Percentiles rank a stretch among this genome's conserved stretches.
These are phyloP conservation scores for Ilex aquifolium DNA, from an alignment of 257 asterid species.

Conservation along the genomic window DNA sequence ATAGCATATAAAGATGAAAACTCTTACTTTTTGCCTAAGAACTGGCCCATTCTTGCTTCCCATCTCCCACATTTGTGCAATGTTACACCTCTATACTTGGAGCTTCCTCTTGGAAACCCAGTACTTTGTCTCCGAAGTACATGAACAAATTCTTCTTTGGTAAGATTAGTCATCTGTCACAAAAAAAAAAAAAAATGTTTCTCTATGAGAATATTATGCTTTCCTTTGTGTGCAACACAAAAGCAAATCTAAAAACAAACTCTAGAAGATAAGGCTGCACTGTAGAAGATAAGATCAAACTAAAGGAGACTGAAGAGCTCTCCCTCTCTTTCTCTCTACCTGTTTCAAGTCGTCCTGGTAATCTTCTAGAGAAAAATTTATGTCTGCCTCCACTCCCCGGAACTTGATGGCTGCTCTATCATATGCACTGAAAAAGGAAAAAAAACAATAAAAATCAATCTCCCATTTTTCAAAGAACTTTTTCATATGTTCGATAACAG, in stretches of 20 bases:
- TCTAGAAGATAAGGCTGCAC: too few species aligned
- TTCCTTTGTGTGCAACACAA: neutral
- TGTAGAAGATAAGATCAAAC: too few species aligned
- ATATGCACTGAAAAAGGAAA: conserved; percentile 6
- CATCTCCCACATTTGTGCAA: conserved; percentile 17
- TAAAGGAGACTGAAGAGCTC: too few species aligned
- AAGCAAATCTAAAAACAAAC: neutral
- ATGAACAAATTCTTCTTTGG: conserved; percentile 17
- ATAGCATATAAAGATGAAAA: neutral
- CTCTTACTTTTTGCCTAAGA: conserved; percentile 10
- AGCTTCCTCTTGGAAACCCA: conserved; percentile 15
- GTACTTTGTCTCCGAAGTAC: conserved; percentile 8
- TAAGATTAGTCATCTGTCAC: conserved; percentile 13
- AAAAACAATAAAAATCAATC: too few species aligned
- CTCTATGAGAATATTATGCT: neutral
- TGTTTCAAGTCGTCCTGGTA: conserved; percentile 13
- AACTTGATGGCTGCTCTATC: conserved; percentile 18
- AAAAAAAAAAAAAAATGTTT: neutral
- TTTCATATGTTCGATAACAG: neutral
- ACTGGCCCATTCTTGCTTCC: conserved; percentile 17
- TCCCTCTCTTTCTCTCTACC: neutral
- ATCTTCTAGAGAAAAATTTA: conserved; percentile 8
- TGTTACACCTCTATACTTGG: conserved; percentile 12
- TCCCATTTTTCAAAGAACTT: neutral
- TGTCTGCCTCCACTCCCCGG: conserved; percentile 15